Evolutionary conservation across 495 filamentous ascomycete species (phyloP).

Genomic region (Neurospora discreta): DNA sequence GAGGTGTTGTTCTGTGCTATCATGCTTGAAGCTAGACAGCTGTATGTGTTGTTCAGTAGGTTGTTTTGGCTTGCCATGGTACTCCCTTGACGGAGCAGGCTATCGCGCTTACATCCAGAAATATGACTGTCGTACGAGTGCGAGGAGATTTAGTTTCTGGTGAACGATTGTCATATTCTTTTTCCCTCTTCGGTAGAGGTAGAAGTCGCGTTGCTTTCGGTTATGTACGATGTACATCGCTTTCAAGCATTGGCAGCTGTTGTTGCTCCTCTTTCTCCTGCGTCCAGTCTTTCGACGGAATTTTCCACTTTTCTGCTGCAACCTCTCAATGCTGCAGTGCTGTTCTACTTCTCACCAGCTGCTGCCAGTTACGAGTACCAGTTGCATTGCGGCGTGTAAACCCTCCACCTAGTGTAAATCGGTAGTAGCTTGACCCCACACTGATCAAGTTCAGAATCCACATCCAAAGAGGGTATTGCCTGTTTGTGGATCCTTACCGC

Average conservation of each 20-base stretch:
- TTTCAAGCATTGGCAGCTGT: neutral
- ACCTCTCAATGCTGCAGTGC: constrained; percentile 2
- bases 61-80: neutral
- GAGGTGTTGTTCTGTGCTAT: neutral
- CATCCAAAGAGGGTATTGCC: neutral
- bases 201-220: neutral
- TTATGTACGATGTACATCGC: neutral
- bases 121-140: neutral
- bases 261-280: neutral
- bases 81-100: neutral
- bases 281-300: neutral
- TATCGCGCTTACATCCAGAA: neutral
- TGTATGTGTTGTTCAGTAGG: neutral
- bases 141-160: neutral
- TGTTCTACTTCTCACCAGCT: neutral
- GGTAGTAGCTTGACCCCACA: constrained; percentile 3
- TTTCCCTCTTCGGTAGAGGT: neutral
- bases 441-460: neutral
- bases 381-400: constrained; percentile 7
- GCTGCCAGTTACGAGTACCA: neutral
- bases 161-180: neutral
- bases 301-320: neutral
- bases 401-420: neutral
- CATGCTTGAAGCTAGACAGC: neutral
- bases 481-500: constrained; percentile 18